Base-by-base conservation (phyloP, 2,329 filamentous ascomycete species). In the Aspergillus niger region DNA sequence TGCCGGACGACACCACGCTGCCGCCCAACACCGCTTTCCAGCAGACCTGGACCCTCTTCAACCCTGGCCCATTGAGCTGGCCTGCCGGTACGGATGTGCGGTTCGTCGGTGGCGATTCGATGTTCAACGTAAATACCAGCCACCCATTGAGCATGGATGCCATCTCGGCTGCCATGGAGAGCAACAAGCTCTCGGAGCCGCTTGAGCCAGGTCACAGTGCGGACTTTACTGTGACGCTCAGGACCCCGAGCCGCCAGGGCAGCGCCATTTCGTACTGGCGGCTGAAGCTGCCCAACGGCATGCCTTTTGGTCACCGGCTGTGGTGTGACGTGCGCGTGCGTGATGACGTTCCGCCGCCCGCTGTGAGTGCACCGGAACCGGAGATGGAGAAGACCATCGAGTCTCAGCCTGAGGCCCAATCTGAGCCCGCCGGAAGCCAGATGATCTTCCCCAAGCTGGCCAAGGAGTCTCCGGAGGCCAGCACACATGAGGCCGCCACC, bases 371-470 rank as follows among this genome's bases (percentile, higher is more conserved):
- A 32, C 50, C 59, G 58, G 62, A 54, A 15, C 54, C 55, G 30
- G 48, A 59, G 8, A n/a, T 43, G n/a, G 32, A 47, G 8, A 59
- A 63, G 11, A 70, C 72, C 55, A 68, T 76, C 32, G 67, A 75
- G n/a, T 74, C 77, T 50, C 64, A 36, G 11, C 72, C 51, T 73
- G 77, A 57, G 20, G 17, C 4, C n/a, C 68, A 75, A 30, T 74
- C 79, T 63, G 71, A 76, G 52, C 65, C 74, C 51, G 70, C 70
- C 6, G 71, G 78, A 57, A 91, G 89, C 77, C 87, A 88, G 70
- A 97, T 98, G 92, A 93, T 98, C 73, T 98, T 98, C 85, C 95
- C 95, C 62, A 96, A 91, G 77, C 85, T 98, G 41, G 92, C 97
- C 69, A 97, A 96, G 80, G 95, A 98, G 79, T 96, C 92, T 8